These are phyloP conservation scores for Phalaenopsis equestris DNA, from an alignment of 106 monocot species.

Conservation along the genomic window DNA sequence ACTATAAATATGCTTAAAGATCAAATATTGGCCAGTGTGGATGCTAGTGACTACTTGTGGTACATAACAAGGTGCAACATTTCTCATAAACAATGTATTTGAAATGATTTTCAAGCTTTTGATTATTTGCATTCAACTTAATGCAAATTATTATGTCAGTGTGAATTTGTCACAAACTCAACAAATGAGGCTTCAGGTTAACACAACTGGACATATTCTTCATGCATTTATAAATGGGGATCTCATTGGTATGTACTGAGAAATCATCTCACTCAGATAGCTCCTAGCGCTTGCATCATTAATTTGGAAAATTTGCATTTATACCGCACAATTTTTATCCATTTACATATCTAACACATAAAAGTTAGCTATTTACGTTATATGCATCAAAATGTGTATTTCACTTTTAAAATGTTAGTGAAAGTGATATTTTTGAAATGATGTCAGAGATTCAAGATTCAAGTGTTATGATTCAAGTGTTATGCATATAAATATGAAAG, in stretches of 20 bases:
- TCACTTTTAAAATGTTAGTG: too few species aligned
- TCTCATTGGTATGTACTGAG: conserved; percentile 30
- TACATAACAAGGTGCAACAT: conserved; percentile 56
- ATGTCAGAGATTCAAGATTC: too few species aligned
- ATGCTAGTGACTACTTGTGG: conserved; percentile 80
- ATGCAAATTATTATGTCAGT: conserved; percentile 1
- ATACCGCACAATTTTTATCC: too few species aligned
- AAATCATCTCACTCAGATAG: neutral
- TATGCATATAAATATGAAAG: too few species aligned
- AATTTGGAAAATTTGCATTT: neutral
- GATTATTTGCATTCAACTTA: too few species aligned
- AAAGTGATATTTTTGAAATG: too few species aligned
- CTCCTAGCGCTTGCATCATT: neutral
- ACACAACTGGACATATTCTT: conserved; percentile 46
- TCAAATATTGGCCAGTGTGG: conserved; percentile 33
- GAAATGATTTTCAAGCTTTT: too few species aligned
- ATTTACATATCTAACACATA: too few species aligned
- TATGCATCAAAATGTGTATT: too few species aligned
- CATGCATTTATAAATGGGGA: conserved; percentile 57
- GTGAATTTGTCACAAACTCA: conserved; percentile 11
- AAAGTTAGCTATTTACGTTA: too few species aligned
- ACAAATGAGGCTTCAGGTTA: conserved; percentile 37
- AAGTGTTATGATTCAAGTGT: too few species aligned
- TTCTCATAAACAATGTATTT: too few species aligned
- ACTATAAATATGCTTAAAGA: conserved; percentile 33